Evolutionary conservation across 495 filamentous ascomycete species (phyloP), one percentile per base, ranked within the genome.

Genomic region (Oidiodendron maius): DNA sequence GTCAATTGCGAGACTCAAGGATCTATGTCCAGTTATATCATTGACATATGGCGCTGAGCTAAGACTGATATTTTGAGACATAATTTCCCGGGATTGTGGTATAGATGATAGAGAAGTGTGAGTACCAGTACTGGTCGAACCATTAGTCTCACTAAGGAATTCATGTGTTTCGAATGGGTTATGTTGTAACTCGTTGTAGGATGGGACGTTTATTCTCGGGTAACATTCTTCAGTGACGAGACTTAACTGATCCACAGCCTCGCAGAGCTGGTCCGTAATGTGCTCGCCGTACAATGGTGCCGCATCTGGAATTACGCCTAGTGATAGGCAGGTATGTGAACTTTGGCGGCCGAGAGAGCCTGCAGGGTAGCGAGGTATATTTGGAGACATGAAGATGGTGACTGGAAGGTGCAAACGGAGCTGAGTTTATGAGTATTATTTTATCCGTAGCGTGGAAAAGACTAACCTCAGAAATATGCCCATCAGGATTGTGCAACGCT

Each of bases 351-450:
- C 71, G n/a, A 89, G 70, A 52, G 81, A 82, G 45, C 90, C 87
- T 50, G 89, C 75, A 16, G 91, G 86, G 55, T 87, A 83, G 26
- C 96, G 74, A 9, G 86, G 81, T 60, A 94, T 79, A 58, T 88
- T 86, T 12, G 93, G 93, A 11, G 93, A 98, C 52, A 97, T 95
- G 66, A 91, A 96, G 25, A 98, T 81, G 25, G 83, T 83, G 24
- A 98, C 77, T 3, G 90, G 88, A 21, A 96, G 75, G 15, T 84
- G 87, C 35, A 87, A 89, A 17, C 90, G 86, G 40, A 96, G 77
- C 79, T 61, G 24, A 13, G 11, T 10, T 17, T 20, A 38, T 60
- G 34, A 60, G 53, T 24, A 32, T 13, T 12, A 9, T 16, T 46
- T 9, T 43, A 15, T 21, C 28, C n/a, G 34, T 25, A 9, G 18